Base-by-base conservation (phyloP, 805 yeast species). In the Dipodascus albidus region DNA sequence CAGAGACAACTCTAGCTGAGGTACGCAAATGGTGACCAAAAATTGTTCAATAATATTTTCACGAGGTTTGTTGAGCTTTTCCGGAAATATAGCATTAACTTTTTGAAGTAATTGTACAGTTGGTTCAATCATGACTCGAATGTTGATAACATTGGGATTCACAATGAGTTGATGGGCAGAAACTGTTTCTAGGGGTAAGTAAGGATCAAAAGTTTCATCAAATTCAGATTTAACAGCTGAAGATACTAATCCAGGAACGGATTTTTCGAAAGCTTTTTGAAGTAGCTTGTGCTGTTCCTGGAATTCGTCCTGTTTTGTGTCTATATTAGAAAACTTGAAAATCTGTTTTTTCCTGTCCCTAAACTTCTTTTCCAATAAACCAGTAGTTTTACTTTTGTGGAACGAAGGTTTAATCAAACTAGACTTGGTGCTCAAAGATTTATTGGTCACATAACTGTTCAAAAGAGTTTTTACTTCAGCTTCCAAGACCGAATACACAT, bases 91-190 rank as follows among this genome's bases (percentile, higher is more conserved):
- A 1, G 73, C 60, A 9, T 74, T 69, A 1, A 85, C 70, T 1
- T 86, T 81, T 48, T 85, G 82, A 23, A 81, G 72, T 62, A 87
- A 87, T 11, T 81, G 69, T 50, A 87, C 73, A 41, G 87, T 80
- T 41, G 86, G 82, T 54, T 85, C 96, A 50, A 87, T 67, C 15
- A 89, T 76, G 3, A 85, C 76, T 58, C 90, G 76, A 83, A 90
- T 87, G 61, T 89, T 87, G 67, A 85, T 81, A 15, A 88, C 76
- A 61, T 81, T 81, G 1, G 87, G 81, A 0, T 82, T 80, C 1
- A 86, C 85, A 41, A 87, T 67, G 2, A 82, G 75, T 56, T 83
- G 82, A 52, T 83, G 82, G 59, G 78, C 76, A 21, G 80, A 73
- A 55, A 74, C 75, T 2, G 78, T 70, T 57, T 82, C 87, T 56